Percentiles rank a stretch among this genome's conserved stretches.
These are phyloP conservation scores for Monascus purpureus DNA, from an alignment of 495 filamentous ascomycete species.

Conservation along the genomic window DNA sequence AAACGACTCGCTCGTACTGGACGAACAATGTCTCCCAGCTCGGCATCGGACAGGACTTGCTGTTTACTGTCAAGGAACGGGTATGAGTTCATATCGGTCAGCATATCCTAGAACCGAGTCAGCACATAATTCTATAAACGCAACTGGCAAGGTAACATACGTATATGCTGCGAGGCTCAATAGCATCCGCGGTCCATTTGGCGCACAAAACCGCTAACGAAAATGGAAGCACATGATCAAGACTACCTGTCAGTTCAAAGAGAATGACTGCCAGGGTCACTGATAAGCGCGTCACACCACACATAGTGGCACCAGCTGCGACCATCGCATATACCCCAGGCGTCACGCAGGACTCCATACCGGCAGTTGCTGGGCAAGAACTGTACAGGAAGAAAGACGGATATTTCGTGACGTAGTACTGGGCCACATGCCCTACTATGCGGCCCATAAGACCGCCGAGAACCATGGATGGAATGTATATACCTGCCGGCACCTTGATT, in stretches of 20 bases:
- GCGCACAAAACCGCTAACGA: slow-evolving; percentile 82
- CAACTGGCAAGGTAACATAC: slow-evolving; percentile 26
- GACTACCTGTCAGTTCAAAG: slow-evolving; percentile 87
- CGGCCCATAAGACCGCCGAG: slow-evolving; percentile 89
- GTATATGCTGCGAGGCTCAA: slow-evolving; percentile 92
- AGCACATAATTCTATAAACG: slow-evolving; percentile 5
- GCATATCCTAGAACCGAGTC: slow-evolving; percentile 47
- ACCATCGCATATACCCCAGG: slow-evolving; percentile 93
- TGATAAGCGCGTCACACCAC: slow-evolving; percentile 85
- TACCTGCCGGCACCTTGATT: slow-evolving; percentile 89
- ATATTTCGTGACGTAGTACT: slow-evolving; percentile 64
- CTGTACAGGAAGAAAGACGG: slow-evolving; percentile 60
- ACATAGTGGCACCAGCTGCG: slow-evolving; percentile 94
- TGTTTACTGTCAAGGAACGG: slow-evolving; percentile 92
- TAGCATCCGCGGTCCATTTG: slow-evolving; percentile 95
- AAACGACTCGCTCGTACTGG: slow-evolving; percentile 56
- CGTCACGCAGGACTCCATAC: slow-evolving; percentile 76
- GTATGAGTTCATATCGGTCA: slow-evolving; percentile 95
- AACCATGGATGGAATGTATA: slow-evolving; percentile 98
- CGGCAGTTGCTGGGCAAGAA: slow-evolving; percentile 50
- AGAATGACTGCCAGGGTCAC: slow-evolving; percentile 91
- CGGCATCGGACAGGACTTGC: slow-evolving; percentile 72
- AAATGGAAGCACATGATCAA: slow-evolving; percentile 92
- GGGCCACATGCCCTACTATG: slow-evolving; percentile 72
- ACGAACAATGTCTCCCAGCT: slow-evolving; percentile 74